These are phyloP conservation scores for Terfezia claveryi DNA, from an alignment of 495 filamentous ascomycete genomes.

Conservation along the genomic window DNA sequence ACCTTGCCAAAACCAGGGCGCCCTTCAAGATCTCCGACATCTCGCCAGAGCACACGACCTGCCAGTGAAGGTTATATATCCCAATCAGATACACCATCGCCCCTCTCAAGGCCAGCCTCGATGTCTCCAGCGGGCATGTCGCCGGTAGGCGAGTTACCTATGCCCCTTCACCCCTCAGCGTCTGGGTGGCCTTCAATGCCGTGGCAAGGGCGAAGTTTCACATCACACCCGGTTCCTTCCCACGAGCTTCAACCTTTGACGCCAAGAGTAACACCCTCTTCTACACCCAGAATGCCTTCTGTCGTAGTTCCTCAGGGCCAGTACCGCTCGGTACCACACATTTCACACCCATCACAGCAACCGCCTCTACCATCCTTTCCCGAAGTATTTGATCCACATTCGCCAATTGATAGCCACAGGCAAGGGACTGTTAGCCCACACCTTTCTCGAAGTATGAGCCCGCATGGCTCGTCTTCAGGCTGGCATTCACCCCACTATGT, in stretches of 20 bases:
- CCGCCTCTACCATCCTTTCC: conserved; percentile 38
- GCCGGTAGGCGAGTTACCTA: conserved; percentile 47
- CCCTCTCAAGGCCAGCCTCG: conserved; percentile 49
- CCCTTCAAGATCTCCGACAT: conserved; percentile 43
- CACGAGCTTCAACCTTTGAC: conserved; percentile 53
- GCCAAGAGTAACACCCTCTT: conserved; percentile 43
- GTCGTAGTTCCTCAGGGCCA: conserved; percentile 27
- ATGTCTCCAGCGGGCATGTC: conserved; percentile 33
- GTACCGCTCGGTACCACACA: conserved; percentile 21
- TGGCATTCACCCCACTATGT: conserved; percentile 13
- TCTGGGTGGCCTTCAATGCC: conserved; percentile 38
- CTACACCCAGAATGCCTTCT: conserved; percentile 37
- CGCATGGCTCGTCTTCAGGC: conserved; percentile 3
- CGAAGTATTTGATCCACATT: conserved; percentile 67
- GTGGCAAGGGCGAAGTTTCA: conserved; percentile 35
- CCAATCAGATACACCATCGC: conserved; percentile 43
- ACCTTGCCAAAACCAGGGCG: conserved; percentile 32
- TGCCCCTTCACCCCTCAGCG: conserved; percentile 43
- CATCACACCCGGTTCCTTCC: conserved; percentile 52
- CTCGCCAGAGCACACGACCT: conserved; percentile 51
- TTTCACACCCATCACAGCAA: conserved; percentile 41
- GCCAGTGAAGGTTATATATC: conserved; percentile 45
- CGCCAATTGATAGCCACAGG: conserved; percentile 37
- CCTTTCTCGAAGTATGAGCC: conserved; percentile 11
- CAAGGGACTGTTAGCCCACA: conserved; percentile 10